Evolutionary conservation across 768 basidiomycete genomes (phyloP), one percentile per base, ranked within the genome.

Genomic region (Agrocybe pediades): DNA sequence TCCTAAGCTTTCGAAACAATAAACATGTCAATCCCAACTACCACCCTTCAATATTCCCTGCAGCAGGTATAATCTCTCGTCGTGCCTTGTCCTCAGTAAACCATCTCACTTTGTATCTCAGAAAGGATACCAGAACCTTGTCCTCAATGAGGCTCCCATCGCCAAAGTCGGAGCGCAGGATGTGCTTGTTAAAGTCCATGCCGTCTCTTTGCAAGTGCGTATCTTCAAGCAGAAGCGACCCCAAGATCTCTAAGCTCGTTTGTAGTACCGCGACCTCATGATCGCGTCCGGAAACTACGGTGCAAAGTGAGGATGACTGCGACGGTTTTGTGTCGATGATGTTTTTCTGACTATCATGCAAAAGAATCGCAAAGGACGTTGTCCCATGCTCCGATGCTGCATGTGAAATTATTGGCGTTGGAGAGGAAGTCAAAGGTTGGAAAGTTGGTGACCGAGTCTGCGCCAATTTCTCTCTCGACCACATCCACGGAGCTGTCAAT

Each of bases 121-220:
- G 26, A 62, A 60, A 9, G 54, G 60, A 4, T 65, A 64, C 58
- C 60, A 58, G 9, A 62, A 63, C 42, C 51, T 69, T 16, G 55
- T 56, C n/a, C 46, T 73, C 30, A 66, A 64, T 23, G 65, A 72
- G 30, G 62, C 59, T 7, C 59, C 64, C 7, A 36, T 73, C 20
- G 49, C 51, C 8, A 59, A 68, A 48, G 75, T 73, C 2, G 75
- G 69, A 48, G 64, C 80, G 0, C 72, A 66, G 19, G 78, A 87
- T 46, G 84, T 84, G 5, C 74, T 84, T 26, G 77, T 86, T 53
- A 82, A 79, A 59, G 69, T 81, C 5, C 79, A 80, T 49, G 80
- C 83, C 0, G 82, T 83, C 7, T 85, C 84, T 46, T 68, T 85
- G 16, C 79, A 83, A 65, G 79, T 77, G 49, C 19, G 73, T 64